Evolutionary conservation across 352 stramenopile species (phyloP), one percentile per base, ranked within the genome.

Genomic region (Pythium folliculosum): DNA sequence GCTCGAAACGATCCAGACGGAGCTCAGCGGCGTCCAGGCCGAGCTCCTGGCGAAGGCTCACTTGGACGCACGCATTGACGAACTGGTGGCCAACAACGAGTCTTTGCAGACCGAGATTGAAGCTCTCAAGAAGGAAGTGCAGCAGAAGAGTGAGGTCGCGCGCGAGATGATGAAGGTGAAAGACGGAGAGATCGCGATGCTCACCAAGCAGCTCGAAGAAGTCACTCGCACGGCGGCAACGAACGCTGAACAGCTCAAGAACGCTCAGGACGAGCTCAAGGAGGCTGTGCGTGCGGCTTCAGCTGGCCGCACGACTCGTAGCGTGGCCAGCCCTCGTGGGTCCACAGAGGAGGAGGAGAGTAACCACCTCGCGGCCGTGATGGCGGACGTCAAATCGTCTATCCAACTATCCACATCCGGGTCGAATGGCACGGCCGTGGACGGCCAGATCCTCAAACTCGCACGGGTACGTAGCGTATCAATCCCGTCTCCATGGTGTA

Each of bases 191-290:
- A 71, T 91, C 12, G 69, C 55, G 7, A 51, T 81, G 47, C 72
- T 92, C 37, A 75, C 65, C 2, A 77, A 76, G 49, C 72, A 89
- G 50, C 69, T 92, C 14, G 69, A 88, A n/a, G 65, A 76, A 17
- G 73, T 80, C 2, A 53, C 73, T 16, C 60, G 75, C 45, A 60
- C 71, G 44, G 78, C 69, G 19, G 62, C 68, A 4, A 65, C 74
- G 7, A 61, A 47, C 8, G 57, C 67, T 19, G 38, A 68, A 30
- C 38, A 62, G 44, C 62, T 69, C 14, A 49, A 69, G 22, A 60
- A 61, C 27, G 51, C 43, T 3, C 19, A 50, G 5, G 38, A 61
- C 22, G 38, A 67, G 3, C 25, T 52, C 7, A 57, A 49, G 5
- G 38, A 23, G 13, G 52, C 38, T 13, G n/a, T 17, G 23, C 49